Evolutionary conservation across 345 rosid species (phyloP), one percentile per base, ranked within the genome.

Genomic region (Hevea brasiliensis): DNA sequence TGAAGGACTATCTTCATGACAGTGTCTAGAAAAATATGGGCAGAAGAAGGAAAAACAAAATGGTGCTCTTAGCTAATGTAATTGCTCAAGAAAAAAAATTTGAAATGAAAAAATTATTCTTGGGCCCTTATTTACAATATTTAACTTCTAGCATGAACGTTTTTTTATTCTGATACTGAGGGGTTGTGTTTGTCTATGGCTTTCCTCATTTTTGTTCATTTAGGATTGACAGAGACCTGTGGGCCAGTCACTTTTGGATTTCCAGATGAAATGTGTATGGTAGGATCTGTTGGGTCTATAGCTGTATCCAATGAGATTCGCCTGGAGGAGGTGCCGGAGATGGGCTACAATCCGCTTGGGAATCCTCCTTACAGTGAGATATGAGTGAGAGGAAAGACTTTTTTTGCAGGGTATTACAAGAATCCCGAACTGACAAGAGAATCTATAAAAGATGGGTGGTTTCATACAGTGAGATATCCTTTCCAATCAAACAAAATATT

Each of bases 201-300:
- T n/a, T n/a, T n/a, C n/a, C n/a, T n/a, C n/a, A n/a, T n/a, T n/a
- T n/a, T n/a, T n/a, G n/a, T n/a, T n/a, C 29, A 10, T 66, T 59
- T 86, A 94, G 98, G 98, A 8, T 76, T 94, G 82, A 94, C 99
- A 51, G 99, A 94, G 85, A 86, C 92, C n/a, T 92, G 95, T 63
- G 99, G 99, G 65, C 90, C 97, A 55, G 80, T 89, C 12, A 85
- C 97, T 7, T 4, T 88, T n/a, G 85, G 91, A 17, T 84, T 75
- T 72, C 99, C 98, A 0, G 98, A 95, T 63, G 99, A 95, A 79
- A 95, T 95, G 90, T 88, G 90, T 85, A 88, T 92, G 94, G 67
- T 90, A 77, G 99, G 99, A 41, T 48, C 89, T 3, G 99, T 87
- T 23, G 99, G 99, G 4, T 20, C 81, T 11, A 85, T 86, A 8